These are phyloP conservation scores for Podaxis sp. DNA, from an alignment of 768 basidiomycete genomes.

Conservation along the genomic window DNA sequence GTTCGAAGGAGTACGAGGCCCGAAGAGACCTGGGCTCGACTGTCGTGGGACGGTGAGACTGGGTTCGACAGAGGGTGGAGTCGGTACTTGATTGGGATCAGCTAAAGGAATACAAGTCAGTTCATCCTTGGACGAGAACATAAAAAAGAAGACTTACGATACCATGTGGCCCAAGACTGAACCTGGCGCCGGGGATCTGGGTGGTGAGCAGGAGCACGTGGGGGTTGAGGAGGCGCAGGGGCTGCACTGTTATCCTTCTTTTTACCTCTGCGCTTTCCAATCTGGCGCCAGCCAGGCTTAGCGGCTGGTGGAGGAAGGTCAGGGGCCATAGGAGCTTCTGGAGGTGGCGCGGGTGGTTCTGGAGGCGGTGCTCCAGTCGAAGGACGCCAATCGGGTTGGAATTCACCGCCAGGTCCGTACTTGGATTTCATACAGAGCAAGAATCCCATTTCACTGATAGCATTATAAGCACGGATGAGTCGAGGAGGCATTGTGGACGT, in stretches of 20 bases:
- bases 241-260: constrained; percentile 28
- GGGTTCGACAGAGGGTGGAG: constrained; percentile 57
- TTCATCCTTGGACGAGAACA: background rate
- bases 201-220: constrained; percentile 26
- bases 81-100: constrained; percentile 50
- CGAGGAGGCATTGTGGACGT: constrained; percentile 25
- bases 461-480: background rate
- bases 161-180: constrained; percentile 62
- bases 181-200: constrained; percentile 40
- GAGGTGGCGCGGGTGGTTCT: constrained; percentile 34
- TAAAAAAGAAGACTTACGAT: constrained; percentile 36
- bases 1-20: constrained; percentile 48
- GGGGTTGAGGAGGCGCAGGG: constrained; percentile 32
- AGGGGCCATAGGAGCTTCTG: constrained; percentile 26
- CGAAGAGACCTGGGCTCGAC: constrained; percentile 68
- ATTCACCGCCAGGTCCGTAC: constrained; percentile 83
- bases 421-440: constrained; percentile 67
- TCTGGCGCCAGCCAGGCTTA: constrained; percentile 8
- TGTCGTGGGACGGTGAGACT: constrained; percentile 57
- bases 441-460: constrained; percentile 65
- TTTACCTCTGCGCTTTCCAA: constrained; percentile 7
- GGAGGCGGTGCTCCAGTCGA: constrained; percentile 36
- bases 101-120: constrained; percentile 33
- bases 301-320: constrained; percentile 12
- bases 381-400: constrained; percentile 72